Conservation (phyloP, 2,329 filamentous ascomycete species). For the Colletotrichum siamense region DNA sequence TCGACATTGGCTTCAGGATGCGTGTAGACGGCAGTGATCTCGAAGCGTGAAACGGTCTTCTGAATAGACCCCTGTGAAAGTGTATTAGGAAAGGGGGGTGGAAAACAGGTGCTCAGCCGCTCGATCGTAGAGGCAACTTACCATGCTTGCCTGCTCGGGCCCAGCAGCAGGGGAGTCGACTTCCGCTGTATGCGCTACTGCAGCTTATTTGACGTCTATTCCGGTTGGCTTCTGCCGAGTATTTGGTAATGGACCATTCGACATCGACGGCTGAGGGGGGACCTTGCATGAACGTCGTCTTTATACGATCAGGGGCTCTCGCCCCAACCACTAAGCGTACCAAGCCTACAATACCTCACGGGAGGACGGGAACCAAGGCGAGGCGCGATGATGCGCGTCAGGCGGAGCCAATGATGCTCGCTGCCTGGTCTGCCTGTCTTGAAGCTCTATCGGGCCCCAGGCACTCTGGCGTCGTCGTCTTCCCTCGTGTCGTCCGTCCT, state of each 20-base stretch:
- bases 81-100: not conserved
- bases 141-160: constrained; percentile 10
- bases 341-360: not conserved
- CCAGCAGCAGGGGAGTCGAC: constrained; percentile 7
- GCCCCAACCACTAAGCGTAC: not conserved
- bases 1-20: constrained; percentile 66
- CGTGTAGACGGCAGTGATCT: constrained; percentile 63
- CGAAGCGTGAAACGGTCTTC: constrained; percentile 58
- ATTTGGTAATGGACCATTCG: not conserved
- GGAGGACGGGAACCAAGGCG: not conserved
- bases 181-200: not conserved
- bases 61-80: constrained; percentile 34
- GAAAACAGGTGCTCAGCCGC: not conserved
- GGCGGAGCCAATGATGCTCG: not conserved
- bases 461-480: not conserved
- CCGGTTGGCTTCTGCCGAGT: not conserved
- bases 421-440: not conserved
- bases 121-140: not conserved
- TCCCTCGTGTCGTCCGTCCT: not conserved
- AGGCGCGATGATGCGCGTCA: not conserved
- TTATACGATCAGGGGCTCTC: constrained; percentile 2
- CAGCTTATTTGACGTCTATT: not conserved
- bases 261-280: not conserved
- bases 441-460: not conserved
- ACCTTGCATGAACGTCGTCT: not conserved